These are phyloP conservation scores for Saccharomyces paradoxus DNA, from an alignment of 805 yeast species.

Conservation along the genomic window DNA sequence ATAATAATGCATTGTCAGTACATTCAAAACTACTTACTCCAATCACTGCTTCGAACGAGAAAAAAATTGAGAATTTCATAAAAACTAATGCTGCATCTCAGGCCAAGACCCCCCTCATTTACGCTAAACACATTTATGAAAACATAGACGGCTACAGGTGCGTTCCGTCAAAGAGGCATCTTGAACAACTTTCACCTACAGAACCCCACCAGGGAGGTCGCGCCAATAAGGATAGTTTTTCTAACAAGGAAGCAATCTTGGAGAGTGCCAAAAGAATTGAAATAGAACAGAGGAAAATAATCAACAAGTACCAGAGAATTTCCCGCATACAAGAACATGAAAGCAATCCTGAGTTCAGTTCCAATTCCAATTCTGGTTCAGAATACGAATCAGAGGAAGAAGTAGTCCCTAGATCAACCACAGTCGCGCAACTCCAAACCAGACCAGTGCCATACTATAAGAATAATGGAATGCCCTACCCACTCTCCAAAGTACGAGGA, in stretches of 20 bases:
- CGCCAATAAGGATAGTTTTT: not conserved
- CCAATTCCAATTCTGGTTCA: not conserved
- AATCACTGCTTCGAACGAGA: not conserved
- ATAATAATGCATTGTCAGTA: not conserved
- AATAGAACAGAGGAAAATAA: constrained; percentile 21
- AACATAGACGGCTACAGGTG: constrained; percentile 23
- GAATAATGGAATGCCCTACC: not conserved
- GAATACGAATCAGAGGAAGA: not conserved
- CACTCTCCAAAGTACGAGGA: not conserved
- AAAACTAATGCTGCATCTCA: constrained; percentile 1
- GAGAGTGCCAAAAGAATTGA: constrained; percentile 19
- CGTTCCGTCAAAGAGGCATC: constrained; percentile 18
- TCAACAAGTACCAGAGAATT: constrained; percentile 1
- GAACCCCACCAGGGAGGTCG: not conserved
- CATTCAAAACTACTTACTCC: constrained; percentile 7
- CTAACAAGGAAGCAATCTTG: constrained; percentile 6
- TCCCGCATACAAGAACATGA: not conserved
- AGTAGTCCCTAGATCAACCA: not conserved
- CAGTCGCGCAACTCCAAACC: not conserved
- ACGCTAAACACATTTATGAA: constrained; percentile 26
- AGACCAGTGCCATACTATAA: not conserved
- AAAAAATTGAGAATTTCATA: not conserved
- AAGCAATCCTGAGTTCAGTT: not conserved
- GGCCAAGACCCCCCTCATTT: constrained; percentile 24
- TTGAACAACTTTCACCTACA: not conserved